Base-by-base conservation (phyloP, 148 eudicot species). In the Selenicereus undatus region DNA sequence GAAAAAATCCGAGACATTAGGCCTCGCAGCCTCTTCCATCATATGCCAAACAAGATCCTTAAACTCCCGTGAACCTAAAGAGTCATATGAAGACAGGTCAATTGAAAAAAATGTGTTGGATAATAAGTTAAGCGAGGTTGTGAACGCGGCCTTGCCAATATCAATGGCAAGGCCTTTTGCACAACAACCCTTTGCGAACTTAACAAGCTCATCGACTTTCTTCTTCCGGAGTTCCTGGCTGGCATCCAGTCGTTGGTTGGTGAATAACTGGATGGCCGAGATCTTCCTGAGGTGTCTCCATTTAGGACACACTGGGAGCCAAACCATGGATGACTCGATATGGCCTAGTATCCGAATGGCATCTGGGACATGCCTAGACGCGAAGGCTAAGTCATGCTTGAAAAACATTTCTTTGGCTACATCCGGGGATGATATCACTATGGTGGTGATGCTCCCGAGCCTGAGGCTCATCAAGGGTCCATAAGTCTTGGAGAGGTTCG, bases 381-480 rank as follows among this genome's bases (percentile, higher is more conserved):
- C 77, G 13, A 82, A 26, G 45, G 76, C 62, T 18, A 82, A 76
- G 78, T 86, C 88, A 43, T 82, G 83, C 3, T 82, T 76, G 12
- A 64, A 35, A 30, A 80, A 81, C 78, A 85, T 52, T 56, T 85
- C 79, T 74, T 71, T 83, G 24, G 83, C 84, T 11, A 83, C 22
- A 54, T 81, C 76, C 0, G 86, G 79, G 4, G 90, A 90, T 71
- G 92, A 88, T 5, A 85, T 85, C 8, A 90, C 82, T 22, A 90
- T 50, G 39, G 85, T 79, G 39, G 86, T 83, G 21, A 71, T 54
- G 73, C 73, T 82, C 1, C 93, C 92, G 12, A 90, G 80, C 76
- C 84, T 82, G 51, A 90, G 92, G 13, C 83, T 74, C 87, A 90
- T 87, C 8, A 90, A 27, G 16, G 90, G 89, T 6, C 92, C 89